phyloP scores from a whole-genome alignment of 1,284 basidiomycete species.

The Singerocomus rubriflavus region DNA sequence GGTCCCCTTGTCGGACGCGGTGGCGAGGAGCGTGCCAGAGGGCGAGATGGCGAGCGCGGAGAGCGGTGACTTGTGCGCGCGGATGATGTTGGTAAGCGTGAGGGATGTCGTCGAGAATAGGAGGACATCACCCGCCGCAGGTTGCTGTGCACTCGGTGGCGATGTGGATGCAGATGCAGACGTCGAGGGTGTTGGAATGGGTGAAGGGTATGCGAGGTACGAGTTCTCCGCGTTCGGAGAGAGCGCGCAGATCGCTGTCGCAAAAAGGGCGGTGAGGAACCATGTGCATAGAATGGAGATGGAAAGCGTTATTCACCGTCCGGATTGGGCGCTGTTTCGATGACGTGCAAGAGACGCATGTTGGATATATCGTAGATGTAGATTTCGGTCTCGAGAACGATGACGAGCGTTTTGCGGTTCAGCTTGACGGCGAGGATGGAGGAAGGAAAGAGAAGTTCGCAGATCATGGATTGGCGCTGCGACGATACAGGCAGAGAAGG shows the following conservation, averaged over 20 bases:
- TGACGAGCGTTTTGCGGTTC: conserved; percentile 94
- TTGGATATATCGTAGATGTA: conserved; percentile 99
- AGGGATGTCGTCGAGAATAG: conserved; percentile 92
- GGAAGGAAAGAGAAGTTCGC: conserved; percentile 96
- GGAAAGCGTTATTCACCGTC: conserved; percentile 58
- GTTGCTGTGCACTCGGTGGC: conserved; percentile 42
- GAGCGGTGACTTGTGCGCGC: conserved; percentile 95
- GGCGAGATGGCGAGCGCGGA: conserved; percentile 86
- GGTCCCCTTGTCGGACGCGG: conserved; percentile 93
- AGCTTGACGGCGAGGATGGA: conserved; percentile 95
- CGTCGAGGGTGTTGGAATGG: conserved; percentile 80
- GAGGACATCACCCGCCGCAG: conserved; percentile 78
- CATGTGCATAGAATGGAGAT: neutral
- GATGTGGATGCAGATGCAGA: conserved; percentile 45
- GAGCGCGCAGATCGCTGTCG: conserved; percentile 88
- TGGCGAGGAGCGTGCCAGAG: conserved; percentile 88
- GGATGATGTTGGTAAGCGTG: conserved; percentile 92
- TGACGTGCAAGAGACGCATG: conserved; percentile 96
- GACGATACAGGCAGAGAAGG: too few relatives aligned
- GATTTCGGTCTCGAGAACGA: conserved; percentile 93
- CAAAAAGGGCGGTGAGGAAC: conserved; percentile 1
- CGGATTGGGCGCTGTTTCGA: conserved; percentile 95
- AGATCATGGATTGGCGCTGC: conserved; percentile 97
- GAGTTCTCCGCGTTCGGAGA: conserved; percentile 95
- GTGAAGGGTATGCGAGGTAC: conserved; percentile 94